These are phyloP conservation scores for Rhizoclosmatium globosum DNA, from an alignment of 192 early-diverging fungal genomes.

Conservation along the genomic window DNA sequence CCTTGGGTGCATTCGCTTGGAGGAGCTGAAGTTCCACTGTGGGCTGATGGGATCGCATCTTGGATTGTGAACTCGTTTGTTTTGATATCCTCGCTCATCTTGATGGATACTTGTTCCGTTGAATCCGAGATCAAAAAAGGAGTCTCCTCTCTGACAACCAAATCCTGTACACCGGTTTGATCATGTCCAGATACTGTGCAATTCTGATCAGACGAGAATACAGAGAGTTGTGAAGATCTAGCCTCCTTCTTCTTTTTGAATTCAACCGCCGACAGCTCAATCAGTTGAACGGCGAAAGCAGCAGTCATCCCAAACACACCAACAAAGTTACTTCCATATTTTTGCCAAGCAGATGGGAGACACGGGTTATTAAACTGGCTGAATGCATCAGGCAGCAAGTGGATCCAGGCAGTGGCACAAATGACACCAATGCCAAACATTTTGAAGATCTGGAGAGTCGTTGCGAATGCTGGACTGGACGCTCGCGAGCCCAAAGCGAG, in stretches of 20 bases:
- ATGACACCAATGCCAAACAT: constrained; percentile 64
- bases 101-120: no score
- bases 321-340: constrained; percentile 28
- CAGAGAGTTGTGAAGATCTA: no score
- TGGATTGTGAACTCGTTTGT: not conserved
- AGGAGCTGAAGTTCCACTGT: not conserved
- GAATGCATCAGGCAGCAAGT: constrained; percentile 50
- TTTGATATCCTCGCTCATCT: no score
- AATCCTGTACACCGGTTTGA: no score
- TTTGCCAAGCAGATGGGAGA: not conserved
- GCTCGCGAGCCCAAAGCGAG: constrained; percentile 13
- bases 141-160: no score
- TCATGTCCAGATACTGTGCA: no score
- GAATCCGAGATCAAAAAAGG: no score
- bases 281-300: constrained; percentile 42
- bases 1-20: not conserved
- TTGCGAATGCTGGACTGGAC: not conserved
- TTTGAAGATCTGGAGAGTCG: constrained; percentile 45
- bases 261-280: constrained; percentile 37
- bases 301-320: constrained; percentile 46
- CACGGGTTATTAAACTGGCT: constrained; percentile 24
- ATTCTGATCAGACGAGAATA: no score
- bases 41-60: not conserved
- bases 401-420: constrained; percentile 53
- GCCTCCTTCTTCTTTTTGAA: not conserved